phyloP scores from a whole-genome alignment of 2,329 filamentous ascomycete species.

The Hymenoscyphus scutula region DNA sequence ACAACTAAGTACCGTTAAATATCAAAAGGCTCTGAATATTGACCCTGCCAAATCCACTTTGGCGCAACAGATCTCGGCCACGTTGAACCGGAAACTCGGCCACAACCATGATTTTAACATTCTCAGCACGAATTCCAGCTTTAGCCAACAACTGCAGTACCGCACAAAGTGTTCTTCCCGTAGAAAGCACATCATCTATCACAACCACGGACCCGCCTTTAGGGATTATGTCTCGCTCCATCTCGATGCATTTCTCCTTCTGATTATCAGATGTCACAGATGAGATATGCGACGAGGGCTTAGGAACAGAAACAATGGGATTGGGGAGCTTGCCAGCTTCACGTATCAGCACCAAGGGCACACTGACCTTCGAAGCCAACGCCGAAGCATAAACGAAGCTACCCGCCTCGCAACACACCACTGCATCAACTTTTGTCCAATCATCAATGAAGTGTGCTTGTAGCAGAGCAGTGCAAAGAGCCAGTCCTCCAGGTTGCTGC shows the following conservation, averaged over 20 bases:
- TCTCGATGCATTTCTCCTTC: slow-evolving; percentile 46
- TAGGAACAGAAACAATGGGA: slow-evolving; percentile 50
- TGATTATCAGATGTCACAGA: slow-evolving; percentile 35
- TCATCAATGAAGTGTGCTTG: slow-evolving; percentile 44
- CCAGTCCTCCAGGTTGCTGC: slow-evolving; percentile 50
- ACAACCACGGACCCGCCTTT: slow-evolving; percentile 24
- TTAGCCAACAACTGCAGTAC: slow-evolving; percentile 25
- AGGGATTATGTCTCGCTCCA: slow-evolving; percentile 44
- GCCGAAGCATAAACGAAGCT: slow-evolving; percentile 55
- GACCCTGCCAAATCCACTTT: slow-evolving; percentile 25
- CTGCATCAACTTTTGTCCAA: slow-evolving; percentile 45
- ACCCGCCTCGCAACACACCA: slow-evolving; percentile 56
- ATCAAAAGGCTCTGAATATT: slow-evolving; percentile 30
- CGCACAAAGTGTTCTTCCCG: slow-evolving; percentile 28
- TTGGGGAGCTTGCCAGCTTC: slow-evolving; percentile 58
- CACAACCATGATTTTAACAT: slow-evolving; percentile 26
- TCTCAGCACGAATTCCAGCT: slow-evolving; percentile 20
- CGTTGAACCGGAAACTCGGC: slow-evolving; percentile 27
- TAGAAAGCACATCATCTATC: slow-evolving; percentile 30
- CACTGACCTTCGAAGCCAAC: slow-evolving; percentile 42
- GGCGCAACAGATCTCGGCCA: slow-evolving; percentile 25
- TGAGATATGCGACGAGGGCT: slow-evolving; percentile 53
- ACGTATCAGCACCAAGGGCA: slow-evolving; percentile 51
- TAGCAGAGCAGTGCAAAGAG: slow-evolving; percentile 51
- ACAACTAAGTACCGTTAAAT: slow-evolving; percentile 22